Evolutionary conservation across 1,284 basidiomycete species (phyloP).

Genomic region (Thelephora terrestris): DNA sequence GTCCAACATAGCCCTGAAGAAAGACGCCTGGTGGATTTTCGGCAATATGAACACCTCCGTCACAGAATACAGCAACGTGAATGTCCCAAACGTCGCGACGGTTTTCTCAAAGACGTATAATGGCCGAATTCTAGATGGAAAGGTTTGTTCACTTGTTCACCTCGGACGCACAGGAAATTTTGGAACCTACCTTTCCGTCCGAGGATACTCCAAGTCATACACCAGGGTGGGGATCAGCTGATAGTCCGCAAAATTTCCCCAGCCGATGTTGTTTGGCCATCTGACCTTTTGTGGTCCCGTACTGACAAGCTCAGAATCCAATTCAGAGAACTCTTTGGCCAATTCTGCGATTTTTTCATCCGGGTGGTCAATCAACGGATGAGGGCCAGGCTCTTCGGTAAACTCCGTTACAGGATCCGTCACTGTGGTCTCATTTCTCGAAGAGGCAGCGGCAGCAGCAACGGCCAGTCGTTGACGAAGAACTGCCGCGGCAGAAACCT

Average conservation of each 20-base stretch:
- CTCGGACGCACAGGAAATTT: not conserved
- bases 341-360: slow-evolving; percentile 57
- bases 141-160: not conserved
- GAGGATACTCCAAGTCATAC: slow-evolving; percentile 93
- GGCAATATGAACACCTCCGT: slow-evolving; percentile 93
- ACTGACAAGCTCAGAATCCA: slow-evolving; percentile 71
- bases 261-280: slow-evolving; percentile 84
- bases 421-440: slow-evolving; percentile 1
- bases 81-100: slow-evolving; percentile 91
- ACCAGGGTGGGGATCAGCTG: slow-evolving; percentile 88
- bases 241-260: slow-evolving; percentile 82
- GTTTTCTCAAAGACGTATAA: slow-evolving; percentile 93
- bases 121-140: slow-evolving; percentile 62
- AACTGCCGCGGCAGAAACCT: slow-evolving; percentile 38
- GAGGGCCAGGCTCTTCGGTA: slow-evolving; percentile 22
- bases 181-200: slow-evolving; percentile 61
- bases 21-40: slow-evolving; percentile 57
- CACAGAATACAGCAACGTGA: slow-evolving; percentile 83
- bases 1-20: slow-evolving; percentile 73
- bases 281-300: slow-evolving; percentile 54
- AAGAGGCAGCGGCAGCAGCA: slow-evolving; percentile 4
- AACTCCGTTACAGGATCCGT: slow-evolving; percentile 9
- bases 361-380: slow-evolving; percentile 69
- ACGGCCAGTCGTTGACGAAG: slow-evolving; percentile 41
- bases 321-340: slow-evolving; percentile 69